Base-by-base conservation (phyloP, 441 rosid species). In the Erodium moschatum region DNA sequence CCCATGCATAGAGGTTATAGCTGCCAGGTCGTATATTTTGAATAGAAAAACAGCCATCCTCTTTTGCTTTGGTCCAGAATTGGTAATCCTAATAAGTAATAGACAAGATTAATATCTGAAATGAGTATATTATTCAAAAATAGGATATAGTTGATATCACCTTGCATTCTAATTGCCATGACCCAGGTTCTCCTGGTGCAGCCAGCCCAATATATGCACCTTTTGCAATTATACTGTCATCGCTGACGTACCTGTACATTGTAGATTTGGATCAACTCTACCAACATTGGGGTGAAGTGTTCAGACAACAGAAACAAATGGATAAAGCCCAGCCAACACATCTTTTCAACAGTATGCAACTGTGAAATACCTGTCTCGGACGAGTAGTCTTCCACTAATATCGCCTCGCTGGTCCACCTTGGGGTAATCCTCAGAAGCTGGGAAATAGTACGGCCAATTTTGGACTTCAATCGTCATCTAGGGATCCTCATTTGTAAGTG, bases 131-230 rank as follows among this genome's bases (percentile, higher is more conserved):
- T 29, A 29, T 29, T 29, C 31, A 29, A 29, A 29, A 29, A 35
- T 35, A 35, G 40, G 31, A 11, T n/a, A 50, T 13, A 13, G 27
- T 10, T 35, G 62, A 40, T 56, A 13, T 42, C 27, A 86, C 96
- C 86, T 92, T 92, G 71, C 87, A 74, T 79, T 89, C 97, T 69
- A 46, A 66, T 79, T 89, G 94, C 97, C 97, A 91, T 5, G 94
- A 86, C 64, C 96, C 96, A 60, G 65, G 70, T 1, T 84, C 91
- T 72, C 94, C 97, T 6, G 87, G 87, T 0, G 88, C 80, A 31
- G 89, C 87, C 66, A 91, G 78, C 29, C 97, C 96, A 19, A 87
- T 81, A 70, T 78, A 85, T 65, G 87, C 87, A 74, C 88, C 89
- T 4, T 69, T 71, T 69, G 85, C 93, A 0, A 80, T 62, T 68